Percentiles rank a stretch among this genome's conserved stretches.
These are phyloP conservation scores for Euptelea pleiosperma DNA, from an alignment of 164 flowering plant species.

Conservation along the genomic window DNA sequence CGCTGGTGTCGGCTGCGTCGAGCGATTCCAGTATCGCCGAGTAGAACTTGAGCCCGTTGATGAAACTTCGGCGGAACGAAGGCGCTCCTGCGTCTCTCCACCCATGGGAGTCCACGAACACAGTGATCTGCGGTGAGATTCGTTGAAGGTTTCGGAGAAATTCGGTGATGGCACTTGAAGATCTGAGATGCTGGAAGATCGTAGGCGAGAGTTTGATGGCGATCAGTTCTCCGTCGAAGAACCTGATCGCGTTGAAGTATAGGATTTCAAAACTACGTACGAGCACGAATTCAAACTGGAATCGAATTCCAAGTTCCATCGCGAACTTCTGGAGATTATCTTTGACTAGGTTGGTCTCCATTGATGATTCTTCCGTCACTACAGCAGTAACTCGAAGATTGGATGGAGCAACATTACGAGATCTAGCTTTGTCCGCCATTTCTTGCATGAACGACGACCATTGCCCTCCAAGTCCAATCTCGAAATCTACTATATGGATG, in stretches of 20 bases:
- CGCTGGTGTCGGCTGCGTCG: slow-evolving; percentile 48
- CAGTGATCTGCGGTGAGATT: slow-evolving; percentile 48
- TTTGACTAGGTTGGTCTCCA: slow-evolving; percentile 48
- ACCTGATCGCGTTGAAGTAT: slow-evolving; percentile 48
- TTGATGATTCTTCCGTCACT: slow-evolving; percentile 49
- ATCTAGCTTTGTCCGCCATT: slow-evolving; percentile 43
- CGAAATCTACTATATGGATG: slow-evolving; percentile 77
- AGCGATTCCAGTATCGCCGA: slow-evolving; percentile 65
- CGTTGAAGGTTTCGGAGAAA: slow-evolving; percentile 54
- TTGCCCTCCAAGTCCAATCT: slow-evolving; percentile 82
- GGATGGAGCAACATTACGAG: slow-evolving; percentile 23
- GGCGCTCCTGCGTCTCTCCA: slow-evolving; percentile 34
- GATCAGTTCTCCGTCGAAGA: slow-evolving; percentile 54
- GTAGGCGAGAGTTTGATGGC: slow-evolving; percentile 61
- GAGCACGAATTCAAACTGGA: slow-evolving; percentile 57
- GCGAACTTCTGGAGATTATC: slow-evolving; percentile 75
- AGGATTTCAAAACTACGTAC: slow-evolving; percentile 44
- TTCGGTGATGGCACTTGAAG: slow-evolving; percentile 20
- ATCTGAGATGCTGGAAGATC: slow-evolving; percentile 44
- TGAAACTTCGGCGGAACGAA: slow-evolving; percentile 51
- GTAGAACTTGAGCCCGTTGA: slow-evolving; percentile 64
- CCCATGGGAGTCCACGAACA: slow-evolving; percentile 64
- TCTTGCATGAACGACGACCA: slow-evolving; percentile 85
- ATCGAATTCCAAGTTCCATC: slow-evolving; percentile 49
- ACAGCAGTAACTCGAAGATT: slow-evolving; percentile 64